Evolutionary conservation across 2,329 filamentous ascomycete genomes (phyloP).

Genomic region (Pseudogymnoascus sp.): DNA sequence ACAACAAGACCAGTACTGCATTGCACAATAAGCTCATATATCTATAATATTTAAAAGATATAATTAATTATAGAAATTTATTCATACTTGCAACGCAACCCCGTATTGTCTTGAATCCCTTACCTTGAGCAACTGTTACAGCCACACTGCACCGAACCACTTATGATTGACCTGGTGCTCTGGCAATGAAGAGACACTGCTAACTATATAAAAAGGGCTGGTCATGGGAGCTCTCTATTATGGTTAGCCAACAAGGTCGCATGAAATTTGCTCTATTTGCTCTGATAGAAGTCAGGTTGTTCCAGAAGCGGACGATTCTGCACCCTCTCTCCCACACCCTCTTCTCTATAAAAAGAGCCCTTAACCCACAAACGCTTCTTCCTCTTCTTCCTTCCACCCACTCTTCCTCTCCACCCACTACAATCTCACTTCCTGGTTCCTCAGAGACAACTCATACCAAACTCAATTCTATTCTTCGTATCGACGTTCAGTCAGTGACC

Average conservation of each 20-base stretch:
- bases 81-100: not conserved
- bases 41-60: not conserved
- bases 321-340: not conserved
- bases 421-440: not conserved
- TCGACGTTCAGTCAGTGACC: not conserved
- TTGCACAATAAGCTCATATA: not conserved
- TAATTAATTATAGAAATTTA: no score
- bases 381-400: not conserved
- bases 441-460: not conserved
- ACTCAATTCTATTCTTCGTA: not conserved
- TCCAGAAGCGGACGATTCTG: not conserved
- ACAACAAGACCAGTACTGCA: not conserved
- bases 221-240: not conserved
- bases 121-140: not conserved
- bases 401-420: not conserved
- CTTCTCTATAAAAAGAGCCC: not conserved
- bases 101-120: not conserved
- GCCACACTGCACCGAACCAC: not conserved
- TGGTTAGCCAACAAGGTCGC: not conserved
- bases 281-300: not conserved
- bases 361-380: not conserved
- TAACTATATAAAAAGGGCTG: not conserved
- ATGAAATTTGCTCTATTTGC: not conserved
- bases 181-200: not conserved
- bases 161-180: not conserved